These are phyloP conservation scores for Rhodotorula kratochvilovae DNA, from an alignment of 768 basidiomycete species.

Conservation along the genomic window DNA sequence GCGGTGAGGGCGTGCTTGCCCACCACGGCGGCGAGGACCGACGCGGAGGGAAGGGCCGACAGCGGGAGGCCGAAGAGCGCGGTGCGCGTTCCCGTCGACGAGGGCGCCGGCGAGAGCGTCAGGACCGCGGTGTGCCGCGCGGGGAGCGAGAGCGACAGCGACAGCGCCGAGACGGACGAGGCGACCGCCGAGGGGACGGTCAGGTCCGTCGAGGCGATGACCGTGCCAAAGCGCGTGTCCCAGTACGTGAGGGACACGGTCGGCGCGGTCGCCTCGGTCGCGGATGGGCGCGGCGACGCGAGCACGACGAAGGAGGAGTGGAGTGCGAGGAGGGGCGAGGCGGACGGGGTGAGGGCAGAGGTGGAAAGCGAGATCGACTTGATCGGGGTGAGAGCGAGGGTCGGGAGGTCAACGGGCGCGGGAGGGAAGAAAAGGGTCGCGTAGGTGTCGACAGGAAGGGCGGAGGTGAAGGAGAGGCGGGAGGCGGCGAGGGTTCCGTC, in stretches of 20 bases:
- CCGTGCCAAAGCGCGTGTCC: conserved; percentile 38
- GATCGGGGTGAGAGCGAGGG: conserved; percentile 20
- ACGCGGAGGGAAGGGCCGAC: conserved; percentile 25
- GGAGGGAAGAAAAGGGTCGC: conserved; percentile 15
- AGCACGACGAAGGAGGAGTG: conserved; percentile 37
- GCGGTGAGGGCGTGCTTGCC: conserved; percentile 36
- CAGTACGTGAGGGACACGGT: conserved; percentile 26
- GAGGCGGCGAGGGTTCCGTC: conserved; percentile 23
- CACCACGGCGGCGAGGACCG: conserved; percentile 39
- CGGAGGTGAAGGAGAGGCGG: conserved; percentile 17
- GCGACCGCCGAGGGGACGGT: conserved; percentile 36
- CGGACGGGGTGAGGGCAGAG: conserved; percentile 1
- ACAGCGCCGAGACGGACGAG: not conserved
- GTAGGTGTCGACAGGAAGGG: not conserved
- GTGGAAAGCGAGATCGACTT: conserved; percentile 25
- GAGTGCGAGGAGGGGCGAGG: conserved; percentile 29
- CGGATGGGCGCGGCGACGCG: conserved; percentile 5
- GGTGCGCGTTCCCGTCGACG: not conserved
- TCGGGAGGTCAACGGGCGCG: not conserved
- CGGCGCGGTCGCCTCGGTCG: not conserved
- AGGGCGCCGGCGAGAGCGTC: conserved; percentile 12
- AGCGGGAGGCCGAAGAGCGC: conserved; percentile 33
- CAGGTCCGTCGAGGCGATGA: conserved; percentile 20
- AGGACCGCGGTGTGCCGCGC: conserved; percentile 14
- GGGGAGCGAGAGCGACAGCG: conserved; percentile 20